Percentiles rank a stretch among this genome's conserved stretches.
Conservation (phyloP, 2,329 filamentous ascomycete species). For the Macrophomina pseudophaseolina region DNA sequence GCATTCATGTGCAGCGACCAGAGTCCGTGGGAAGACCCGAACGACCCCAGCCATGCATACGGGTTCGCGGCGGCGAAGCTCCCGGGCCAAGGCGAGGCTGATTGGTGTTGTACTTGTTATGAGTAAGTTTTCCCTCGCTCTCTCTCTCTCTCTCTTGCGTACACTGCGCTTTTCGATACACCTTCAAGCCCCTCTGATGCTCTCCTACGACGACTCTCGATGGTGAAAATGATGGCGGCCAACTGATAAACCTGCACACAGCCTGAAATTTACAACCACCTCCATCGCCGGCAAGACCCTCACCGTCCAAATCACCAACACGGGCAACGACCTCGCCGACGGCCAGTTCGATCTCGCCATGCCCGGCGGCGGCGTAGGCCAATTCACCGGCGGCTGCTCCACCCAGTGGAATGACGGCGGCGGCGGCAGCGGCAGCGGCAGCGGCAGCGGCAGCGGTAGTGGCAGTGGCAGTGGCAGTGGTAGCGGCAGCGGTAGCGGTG, state of each 20-base stretch:
- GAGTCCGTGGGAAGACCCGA: background rate
- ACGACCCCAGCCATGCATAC: background rate
- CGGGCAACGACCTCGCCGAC: background rate
- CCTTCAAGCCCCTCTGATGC: too few species aligned
- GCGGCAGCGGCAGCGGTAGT: background rate
- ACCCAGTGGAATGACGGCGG: background rate
- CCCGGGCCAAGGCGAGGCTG: background rate
- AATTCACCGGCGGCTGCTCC: background rate
- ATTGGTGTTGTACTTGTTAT: background rate
- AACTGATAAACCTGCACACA: background rate
- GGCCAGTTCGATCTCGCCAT: slow-evolving; percentile 57
- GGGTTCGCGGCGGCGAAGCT: background rate
- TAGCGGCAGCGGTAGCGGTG: background rate
- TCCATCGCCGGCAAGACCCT: background rate
- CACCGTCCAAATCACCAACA: background rate
- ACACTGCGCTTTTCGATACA: background rate
- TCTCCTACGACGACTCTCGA: too few species aligned
- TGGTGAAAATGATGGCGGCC: background rate
- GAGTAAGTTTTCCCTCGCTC: background rate
- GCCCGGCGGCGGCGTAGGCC: slow-evolving; percentile 61
- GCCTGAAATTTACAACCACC: background rate
- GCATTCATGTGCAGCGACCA: background rate
- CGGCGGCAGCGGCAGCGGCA: background rate
- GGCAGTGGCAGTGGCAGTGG: too few species aligned
- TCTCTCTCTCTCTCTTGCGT: background rate